phyloP scores from a whole-genome alignment of 768 basidiomycete genomes.

The Pleurotus giganteus region DNA sequence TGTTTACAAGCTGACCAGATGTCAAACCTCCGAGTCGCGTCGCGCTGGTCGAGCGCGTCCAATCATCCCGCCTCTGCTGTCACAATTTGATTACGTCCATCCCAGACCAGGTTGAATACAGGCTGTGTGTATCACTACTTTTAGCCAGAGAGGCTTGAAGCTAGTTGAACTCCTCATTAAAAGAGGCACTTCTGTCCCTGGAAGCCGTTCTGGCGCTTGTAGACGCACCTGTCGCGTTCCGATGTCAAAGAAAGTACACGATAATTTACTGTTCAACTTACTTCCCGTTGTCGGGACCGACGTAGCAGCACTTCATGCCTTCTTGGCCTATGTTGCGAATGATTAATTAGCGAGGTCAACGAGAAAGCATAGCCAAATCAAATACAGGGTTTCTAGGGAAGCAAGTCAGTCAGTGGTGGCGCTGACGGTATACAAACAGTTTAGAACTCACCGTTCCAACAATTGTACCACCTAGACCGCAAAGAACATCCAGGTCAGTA shows the following conservation, averaged over 20 bases:
- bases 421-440: background rate
- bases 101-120: no score
- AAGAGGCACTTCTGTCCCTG: background rate
- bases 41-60: no score
- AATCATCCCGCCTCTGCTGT: no score
- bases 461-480: constrained; percentile 1
- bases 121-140: no score
- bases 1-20: no score
- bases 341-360: background rate
- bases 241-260: background rate
- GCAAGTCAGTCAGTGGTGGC: background rate
- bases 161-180: background rate
- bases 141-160: no score
- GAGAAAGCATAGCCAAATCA: background rate
- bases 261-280: background rate
- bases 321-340: background rate
- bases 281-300: constrained; percentile 1
- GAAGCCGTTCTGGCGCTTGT: background rate
- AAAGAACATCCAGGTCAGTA: background rate
- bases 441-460: background rate
- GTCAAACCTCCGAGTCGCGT: no score
- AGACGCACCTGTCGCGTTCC: background rate
- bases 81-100: no score
- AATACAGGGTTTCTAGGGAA: background rate
- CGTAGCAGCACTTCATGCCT: background rate